Conservation (phyloP, 768 basidiomycete species). For the Astraeus odoratus region DNA sequence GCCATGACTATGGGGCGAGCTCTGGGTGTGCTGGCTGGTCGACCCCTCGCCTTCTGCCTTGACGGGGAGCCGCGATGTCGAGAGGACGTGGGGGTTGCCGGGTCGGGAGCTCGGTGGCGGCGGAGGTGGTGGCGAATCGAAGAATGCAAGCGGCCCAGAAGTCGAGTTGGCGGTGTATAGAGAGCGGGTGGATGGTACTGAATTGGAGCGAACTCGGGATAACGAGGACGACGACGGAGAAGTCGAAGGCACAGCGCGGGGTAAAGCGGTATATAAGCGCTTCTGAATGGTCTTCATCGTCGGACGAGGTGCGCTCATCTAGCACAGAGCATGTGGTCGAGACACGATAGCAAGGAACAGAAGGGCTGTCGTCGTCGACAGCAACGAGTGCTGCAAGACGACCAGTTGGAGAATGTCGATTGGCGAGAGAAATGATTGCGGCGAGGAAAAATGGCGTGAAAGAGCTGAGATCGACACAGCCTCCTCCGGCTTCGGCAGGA, state of each 20-base stretch:
- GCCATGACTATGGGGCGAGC: conserved; percentile 29
- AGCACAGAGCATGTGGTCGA: neutral
- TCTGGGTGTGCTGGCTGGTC: conserved; percentile 23
- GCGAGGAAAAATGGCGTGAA: too few relatives aligned
- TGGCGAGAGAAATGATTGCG: too few relatives aligned
- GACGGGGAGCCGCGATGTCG: conserved; percentile 37
- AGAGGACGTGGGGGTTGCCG: conserved; percentile 31
- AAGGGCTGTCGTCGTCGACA: neutral
- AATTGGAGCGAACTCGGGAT: conserved; percentile 41
- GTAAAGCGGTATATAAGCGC: conserved; percentile 40
- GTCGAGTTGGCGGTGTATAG: conserved; percentile 33
- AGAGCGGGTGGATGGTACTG: conserved; percentile 31
- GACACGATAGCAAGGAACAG: too few relatives aligned
- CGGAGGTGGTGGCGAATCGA: conserved; percentile 31
- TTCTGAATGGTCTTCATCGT: conserved; percentile 47
- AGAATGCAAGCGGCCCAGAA: conserved; percentile 31
- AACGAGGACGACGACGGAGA: conserved; percentile 25
- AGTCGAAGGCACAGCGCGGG: conserved; percentile 25
- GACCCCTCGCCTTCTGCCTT: conserved; percentile 40
- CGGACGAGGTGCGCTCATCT: conserved; percentile 31
- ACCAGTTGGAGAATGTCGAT: neutral
- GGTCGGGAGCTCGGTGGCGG: conserved; percentile 35
- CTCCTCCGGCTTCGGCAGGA: too few relatives aligned
- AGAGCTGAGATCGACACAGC: too few relatives aligned
- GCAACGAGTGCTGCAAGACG: neutral